These are phyloP conservation scores for Iris macrosiphon DNA, from an alignment of 106 monocot species.

Conservation along the genomic window DNA sequence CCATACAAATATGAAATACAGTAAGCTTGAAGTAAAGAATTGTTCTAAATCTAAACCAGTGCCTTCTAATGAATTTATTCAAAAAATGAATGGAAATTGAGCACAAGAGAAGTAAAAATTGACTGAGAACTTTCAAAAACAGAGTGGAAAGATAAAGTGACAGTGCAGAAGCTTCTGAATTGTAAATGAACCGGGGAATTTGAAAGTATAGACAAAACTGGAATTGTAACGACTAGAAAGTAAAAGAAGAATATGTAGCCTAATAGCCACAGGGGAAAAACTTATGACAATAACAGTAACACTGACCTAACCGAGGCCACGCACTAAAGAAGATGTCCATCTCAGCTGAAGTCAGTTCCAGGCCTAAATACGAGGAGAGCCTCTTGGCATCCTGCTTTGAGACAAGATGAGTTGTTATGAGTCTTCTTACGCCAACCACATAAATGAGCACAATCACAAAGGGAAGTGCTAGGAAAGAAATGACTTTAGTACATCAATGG, in stretches of 20 bases:
- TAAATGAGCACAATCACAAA: constrained; percentile 34
- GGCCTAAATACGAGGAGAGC: constrained; percentile 38
- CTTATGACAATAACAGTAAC: constrained; percentile 39
- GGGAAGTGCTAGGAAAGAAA: constrained; percentile 32
- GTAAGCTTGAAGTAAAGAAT: not conserved
- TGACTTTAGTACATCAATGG: constrained; percentile 10
- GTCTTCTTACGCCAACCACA: constrained; percentile 23
- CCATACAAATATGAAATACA: not conserved
- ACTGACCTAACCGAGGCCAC: constrained; percentile 62
- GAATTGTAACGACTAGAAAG: constrained; percentile 5
- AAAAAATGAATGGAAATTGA: not conserved
- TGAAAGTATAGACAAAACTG: not conserved
- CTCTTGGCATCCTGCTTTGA: constrained; percentile 52
- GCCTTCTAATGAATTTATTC: not conserved
- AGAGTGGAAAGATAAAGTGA: constrained; percentile 1
- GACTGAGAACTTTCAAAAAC: constrained; percentile 5
- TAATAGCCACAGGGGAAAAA: constrained; percentile 11
- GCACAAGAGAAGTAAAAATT: not conserved
- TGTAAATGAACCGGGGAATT: not conserved
- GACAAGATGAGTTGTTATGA: constrained; percentile 58
- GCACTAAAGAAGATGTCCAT: constrained; percentile 42
- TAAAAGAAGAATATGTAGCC: constrained; percentile 11
- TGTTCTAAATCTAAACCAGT: not conserved
- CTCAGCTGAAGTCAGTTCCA: constrained; percentile 54
- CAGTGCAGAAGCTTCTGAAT: not conserved